phyloP scores from a whole-genome alignment of 208 protist species.

The Acanthamoeba healyi region DNA sequence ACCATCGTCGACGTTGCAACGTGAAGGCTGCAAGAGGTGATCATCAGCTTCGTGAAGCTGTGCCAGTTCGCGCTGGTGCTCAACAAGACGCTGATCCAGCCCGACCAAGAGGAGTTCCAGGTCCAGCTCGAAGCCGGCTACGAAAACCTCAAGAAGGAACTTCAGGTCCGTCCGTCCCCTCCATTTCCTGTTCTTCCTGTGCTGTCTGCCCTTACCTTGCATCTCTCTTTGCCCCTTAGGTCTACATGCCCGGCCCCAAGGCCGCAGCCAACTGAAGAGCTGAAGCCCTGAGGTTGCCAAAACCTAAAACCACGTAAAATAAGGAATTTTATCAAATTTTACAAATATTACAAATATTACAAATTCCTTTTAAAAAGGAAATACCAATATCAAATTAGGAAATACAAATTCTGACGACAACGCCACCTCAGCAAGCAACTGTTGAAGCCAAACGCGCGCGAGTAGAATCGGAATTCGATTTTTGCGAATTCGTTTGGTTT shows the following conservation, averaged over 20 bases:
- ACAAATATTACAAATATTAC: too few relatives aligned
- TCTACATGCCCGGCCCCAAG: neutral
- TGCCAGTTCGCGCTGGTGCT: slow-evolving; percentile 47
- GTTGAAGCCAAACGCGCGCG: too few relatives aligned
- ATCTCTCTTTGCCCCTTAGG: too few relatives aligned
- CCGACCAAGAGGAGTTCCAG: slow-evolving; percentile 68
- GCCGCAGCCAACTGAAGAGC: neutral
- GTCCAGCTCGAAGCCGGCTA: slow-evolving; percentile 67
- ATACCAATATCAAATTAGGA: too few relatives aligned
- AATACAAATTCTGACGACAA: too few relatives aligned
- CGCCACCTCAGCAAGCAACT: too few relatives aligned
- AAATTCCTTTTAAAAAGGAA: too few relatives aligned
- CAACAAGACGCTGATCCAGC: slow-evolving; percentile 69
- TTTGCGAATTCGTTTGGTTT: too few relatives aligned
- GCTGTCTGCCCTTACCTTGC: neutral
- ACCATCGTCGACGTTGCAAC: too few relatives aligned
- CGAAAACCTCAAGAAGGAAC: slow-evolving; percentile 29
- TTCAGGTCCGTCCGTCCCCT: neutral
- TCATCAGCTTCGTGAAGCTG: slow-evolving; percentile 46
- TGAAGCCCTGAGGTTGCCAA: too few relatives aligned
- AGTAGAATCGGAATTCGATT: too few relatives aligned
- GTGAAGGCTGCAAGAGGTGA: slow-evolving; percentile 30
- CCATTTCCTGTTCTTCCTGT: neutral
- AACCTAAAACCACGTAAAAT: too few relatives aligned
- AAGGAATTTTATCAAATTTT: neutral